phyloP scores from a whole-genome alignment of 1,284 basidiomycete genomes.

The Ganoderma lingzhi region DNA sequence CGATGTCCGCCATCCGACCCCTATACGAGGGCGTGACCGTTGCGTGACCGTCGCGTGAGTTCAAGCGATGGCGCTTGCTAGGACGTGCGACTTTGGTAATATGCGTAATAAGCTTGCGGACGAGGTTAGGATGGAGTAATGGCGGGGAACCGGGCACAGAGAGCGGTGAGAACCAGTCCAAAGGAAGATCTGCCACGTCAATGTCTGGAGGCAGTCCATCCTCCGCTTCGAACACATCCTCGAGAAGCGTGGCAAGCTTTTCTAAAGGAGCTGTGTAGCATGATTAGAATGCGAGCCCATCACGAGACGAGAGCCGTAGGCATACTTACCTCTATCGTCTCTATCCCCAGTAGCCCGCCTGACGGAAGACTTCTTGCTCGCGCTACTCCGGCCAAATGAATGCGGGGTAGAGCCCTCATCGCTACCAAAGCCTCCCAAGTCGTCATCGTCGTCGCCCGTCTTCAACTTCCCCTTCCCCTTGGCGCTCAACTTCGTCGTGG shows the following conservation, averaged over 20 bases:
- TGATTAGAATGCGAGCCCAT: constrained; percentile 15
- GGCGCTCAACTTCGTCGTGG: constrained; percentile 25
- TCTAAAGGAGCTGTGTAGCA: constrained; percentile 68
- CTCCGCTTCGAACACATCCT: constrained; percentile 91
- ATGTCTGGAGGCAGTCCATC: constrained; percentile 78
- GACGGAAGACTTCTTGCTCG: constrained; percentile 52
- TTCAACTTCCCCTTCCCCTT: constrained; percentile 42
- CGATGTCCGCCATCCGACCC: constrained; percentile 71
- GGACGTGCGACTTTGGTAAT: constrained; percentile 72
- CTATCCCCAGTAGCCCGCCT: constrained; percentile 72
- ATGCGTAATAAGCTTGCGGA: constrained; percentile 75
- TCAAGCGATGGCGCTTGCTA: constrained; percentile 63
- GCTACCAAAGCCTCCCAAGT: constrained; percentile 68
- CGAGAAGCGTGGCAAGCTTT: constrained; percentile 75
- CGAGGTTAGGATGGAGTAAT: constrained; percentile 62
- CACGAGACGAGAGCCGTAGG: background rate
- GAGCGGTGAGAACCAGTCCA: constrained; percentile 72
- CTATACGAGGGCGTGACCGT: constrained; percentile 53
- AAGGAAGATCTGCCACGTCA: constrained; percentile 60
- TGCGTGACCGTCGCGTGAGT: constrained; percentile 46
- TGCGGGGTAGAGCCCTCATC: constrained; percentile 53
- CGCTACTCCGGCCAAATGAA: constrained; percentile 21
- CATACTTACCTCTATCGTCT: constrained; percentile 74
- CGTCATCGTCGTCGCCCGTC: constrained; percentile 50
- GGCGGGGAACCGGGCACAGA: constrained; percentile 66